Base-by-base conservation (phyloP, 257 asterid genomes). In the Solanum tarapatanum region DNA sequence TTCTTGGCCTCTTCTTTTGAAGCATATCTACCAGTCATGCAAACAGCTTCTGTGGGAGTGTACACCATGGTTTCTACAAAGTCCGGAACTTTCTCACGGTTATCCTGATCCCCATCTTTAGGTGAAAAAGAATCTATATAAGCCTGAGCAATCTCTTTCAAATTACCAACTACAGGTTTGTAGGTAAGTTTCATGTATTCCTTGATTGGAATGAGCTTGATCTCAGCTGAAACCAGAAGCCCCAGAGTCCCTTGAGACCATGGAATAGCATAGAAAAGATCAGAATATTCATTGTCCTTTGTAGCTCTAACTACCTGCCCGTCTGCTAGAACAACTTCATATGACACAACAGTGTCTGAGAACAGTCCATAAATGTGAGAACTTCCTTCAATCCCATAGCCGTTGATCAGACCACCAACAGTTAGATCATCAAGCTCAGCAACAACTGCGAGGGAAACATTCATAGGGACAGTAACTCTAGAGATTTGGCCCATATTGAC, bases 371-470 rank as follows among this genome's bases (percentile, higher is more conserved):
- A 95, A 8, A 97, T 32, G 74, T 97, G 99, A 88, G 98, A 94
- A 94, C 98, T 97, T 87, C 99, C 99, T 92, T 95, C 98, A 37
- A 97, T 94, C 28, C 99, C 99, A 24, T 95, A 97, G 83, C 99
- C 99, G 32, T 97, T 97, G 89, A 97, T 97, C 86, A 97, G 90
- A 36, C 98, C 99, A 89, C 99, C 99, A 87, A 97, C 98, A 94
- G 76, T 69, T 69, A 69, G 76, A 28, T 69, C 76, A 28, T 69
- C 76, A 69, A 69, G 76, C 76, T 69, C 99, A 0, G 98, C 98
- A 86, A 95, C 98, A 86, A 96, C 99, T 30, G 99, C 99, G 16
- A 93, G 97, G 58, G 99, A 84, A 68, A 96, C 93, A 88, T 95
- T 95, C 98, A 96, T 89, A 1, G 98, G 99, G 84, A 96, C 98